Conservation (phyloP, 495 filamentous ascomycete genomes). For the Neurospora hispaniola region DNA sequence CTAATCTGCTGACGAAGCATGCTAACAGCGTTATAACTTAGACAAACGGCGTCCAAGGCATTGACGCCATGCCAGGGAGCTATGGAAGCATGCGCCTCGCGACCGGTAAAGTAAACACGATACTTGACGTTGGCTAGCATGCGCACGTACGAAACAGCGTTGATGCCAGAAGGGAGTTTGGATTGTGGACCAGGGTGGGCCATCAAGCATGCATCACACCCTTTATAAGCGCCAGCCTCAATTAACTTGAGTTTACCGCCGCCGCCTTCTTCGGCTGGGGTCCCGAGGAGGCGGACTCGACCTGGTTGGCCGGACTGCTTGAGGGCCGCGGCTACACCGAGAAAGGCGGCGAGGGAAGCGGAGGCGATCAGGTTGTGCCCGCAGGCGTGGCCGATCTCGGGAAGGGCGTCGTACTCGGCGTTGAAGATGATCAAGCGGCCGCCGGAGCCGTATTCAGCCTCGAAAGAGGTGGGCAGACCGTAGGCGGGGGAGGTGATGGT, state of each 20-base stretch:
- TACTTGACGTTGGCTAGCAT: constrained; percentile 47
- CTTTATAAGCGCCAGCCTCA: constrained; percentile 37
- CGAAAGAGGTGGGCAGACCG: constrained; percentile 44
- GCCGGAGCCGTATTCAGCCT: constrained; percentile 25
- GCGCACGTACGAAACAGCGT: constrained; percentile 29
- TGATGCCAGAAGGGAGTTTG: constrained; percentile 13
- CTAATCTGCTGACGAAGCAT: constrained; percentile 52
- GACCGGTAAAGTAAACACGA: constrained; percentile 32
- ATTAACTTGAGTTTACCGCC: constrained; percentile 42
- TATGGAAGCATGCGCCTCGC: constrained; percentile 46
- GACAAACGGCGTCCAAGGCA: constrained; percentile 50
- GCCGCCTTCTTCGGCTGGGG: constrained; percentile 56
- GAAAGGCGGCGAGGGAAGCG: constrained; percentile 46
- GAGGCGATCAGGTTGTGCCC: constrained; percentile 62
- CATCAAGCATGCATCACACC: constrained; percentile 41
- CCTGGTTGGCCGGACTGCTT: constrained; percentile 39
- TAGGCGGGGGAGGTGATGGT: constrained; percentile 37
- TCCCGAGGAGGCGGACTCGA: constrained; percentile 51
- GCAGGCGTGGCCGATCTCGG: constrained; percentile 36
- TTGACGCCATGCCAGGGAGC: constrained; percentile 58
- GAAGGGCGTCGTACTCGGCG: constrained; percentile 44
- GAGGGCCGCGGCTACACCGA: constrained; percentile 44
- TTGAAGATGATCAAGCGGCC: constrained; percentile 43
- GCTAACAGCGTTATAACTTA: constrained; percentile 49
- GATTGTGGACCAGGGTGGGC: constrained; percentile 39